These are phyloP conservation scores for Ophioceras dolichostomum DNA, from an alignment of 2,329 filamentous ascomycete species.

Conservation along the genomic window DNA sequence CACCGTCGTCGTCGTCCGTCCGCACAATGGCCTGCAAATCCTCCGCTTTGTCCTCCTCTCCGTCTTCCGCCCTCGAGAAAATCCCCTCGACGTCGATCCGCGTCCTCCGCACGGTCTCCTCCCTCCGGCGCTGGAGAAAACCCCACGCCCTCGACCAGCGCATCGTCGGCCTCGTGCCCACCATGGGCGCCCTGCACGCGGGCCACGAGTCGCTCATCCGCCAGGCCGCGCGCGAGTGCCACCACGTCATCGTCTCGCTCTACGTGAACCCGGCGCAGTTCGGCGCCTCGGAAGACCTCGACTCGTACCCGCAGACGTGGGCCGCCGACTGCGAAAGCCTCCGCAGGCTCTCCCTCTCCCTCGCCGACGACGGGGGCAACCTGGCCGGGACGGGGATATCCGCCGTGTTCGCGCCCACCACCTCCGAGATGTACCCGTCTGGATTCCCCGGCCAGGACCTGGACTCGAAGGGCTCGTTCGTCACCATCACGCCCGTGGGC, in stretches of 20 bases:
- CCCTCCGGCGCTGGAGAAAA: slow-evolving; percentile 57
- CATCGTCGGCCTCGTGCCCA: slow-evolving; percentile 80
- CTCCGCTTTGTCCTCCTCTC: background rate
- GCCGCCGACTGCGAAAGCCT: slow-evolving; percentile 60
- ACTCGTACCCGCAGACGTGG: slow-evolving; percentile 86
- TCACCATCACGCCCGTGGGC: slow-evolving; percentile 77
- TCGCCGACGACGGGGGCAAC: slow-evolving; percentile 48
- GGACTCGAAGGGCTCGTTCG: slow-evolving; percentile 73
- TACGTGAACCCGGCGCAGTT: slow-evolving; percentile 98
- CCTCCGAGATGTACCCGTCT: slow-evolving; percentile 76
- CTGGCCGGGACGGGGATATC: slow-evolving; percentile 62
- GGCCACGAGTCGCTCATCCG: slow-evolving; percentile 83
- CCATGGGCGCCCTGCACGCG: slow-evolving; percentile 93
- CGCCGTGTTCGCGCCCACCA: slow-evolving; percentile 78
- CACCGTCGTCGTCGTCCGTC: too few species aligned
- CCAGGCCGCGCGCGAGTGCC: slow-evolving; percentile 71
- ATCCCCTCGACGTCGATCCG: slow-evolving; percentile 49
- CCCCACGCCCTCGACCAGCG: slow-evolving; percentile 54
- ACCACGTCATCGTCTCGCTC: slow-evolving; percentile 78
- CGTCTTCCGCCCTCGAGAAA: slow-evolving; percentile 22
- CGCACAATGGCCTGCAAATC: slow-evolving; percentile 1
- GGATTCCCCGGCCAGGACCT: slow-evolving; percentile 62
- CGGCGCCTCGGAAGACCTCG: slow-evolving; percentile 75
- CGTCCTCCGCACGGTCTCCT: slow-evolving; percentile 62
- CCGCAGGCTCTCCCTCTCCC: slow-evolving; percentile 54